These are phyloP conservation scores for Protoeuglena noctilucae DNA, from an alignment of 139 green algal species.

Conservation along the genomic window DNA sequence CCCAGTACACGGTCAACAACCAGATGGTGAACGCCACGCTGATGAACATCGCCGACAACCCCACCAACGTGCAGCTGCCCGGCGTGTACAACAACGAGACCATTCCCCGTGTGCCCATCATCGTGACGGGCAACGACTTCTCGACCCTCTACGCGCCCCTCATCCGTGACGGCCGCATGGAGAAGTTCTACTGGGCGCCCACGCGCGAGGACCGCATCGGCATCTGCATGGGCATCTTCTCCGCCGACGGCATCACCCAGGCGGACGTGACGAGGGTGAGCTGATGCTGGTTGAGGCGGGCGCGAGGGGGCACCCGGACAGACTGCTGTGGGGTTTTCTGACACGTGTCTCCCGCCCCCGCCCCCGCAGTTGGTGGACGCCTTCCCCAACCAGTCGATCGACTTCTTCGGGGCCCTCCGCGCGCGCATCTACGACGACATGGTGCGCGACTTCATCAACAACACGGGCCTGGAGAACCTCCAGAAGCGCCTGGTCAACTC, in stretches of 20 bases:
- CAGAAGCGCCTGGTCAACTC: conserved; percentile 79
- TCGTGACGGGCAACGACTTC: conserved; percentile 99
- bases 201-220: conserved; percentile 89
- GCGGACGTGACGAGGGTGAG: no score
- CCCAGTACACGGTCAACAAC: conserved; percentile 99
- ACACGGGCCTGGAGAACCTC: conserved; percentile 74
- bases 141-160: conserved; percentile 96
- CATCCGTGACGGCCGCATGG: conserved; percentile 98
- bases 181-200: conserved; percentile 98
- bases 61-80: conserved; percentile 98
- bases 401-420: conserved; percentile 95
- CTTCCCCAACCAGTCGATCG: conserved; percentile 98
- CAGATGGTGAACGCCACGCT: conserved; percentile 97
- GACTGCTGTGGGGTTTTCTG: no score
- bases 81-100: conserved; percentile 83
- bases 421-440: conserved; percentile 87
- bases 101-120: conserved; percentile 85
- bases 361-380: conserved; percentile 61
- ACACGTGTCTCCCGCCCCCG: no score
- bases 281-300: no score
- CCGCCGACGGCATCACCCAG: conserved; percentile 28
- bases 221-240: conserved; percentile 96
- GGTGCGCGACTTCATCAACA: conserved; percentile 59
- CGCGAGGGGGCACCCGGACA: no score
- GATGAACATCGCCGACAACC: conserved; percentile 99